Percentiles rank a stretch among this genome's conserved stretches.
phyloP scores from a whole-genome alignment of 257 asterid genomes.

The Forsythia viridissima region DNA sequence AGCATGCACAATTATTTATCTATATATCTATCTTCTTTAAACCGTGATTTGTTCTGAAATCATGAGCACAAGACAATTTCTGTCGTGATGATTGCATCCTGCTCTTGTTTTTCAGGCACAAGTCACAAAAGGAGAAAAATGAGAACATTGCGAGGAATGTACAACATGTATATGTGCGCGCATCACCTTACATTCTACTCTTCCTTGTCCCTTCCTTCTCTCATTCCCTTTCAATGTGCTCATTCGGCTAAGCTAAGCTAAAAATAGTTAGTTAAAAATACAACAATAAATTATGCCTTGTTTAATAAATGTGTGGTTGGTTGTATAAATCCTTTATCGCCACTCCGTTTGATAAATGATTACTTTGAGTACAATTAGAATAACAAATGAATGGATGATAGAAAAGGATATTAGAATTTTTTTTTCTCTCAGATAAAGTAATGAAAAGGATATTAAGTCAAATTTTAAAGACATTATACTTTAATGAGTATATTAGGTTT shows the following conservation, averaged over 20 bases:
- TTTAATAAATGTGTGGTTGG: background rate
- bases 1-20: background rate
- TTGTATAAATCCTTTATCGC: background rate
- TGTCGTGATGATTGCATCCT: background rate
- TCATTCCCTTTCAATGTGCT: background rate
- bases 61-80: constrained; percentile 4
- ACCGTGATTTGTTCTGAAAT: constrained; percentile 11
- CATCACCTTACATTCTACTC: background rate
- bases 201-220: background rate
- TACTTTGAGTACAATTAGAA: background rate
- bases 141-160: background rate
- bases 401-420: background rate
- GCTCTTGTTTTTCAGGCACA: constrained; percentile 12
- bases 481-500: background rate
- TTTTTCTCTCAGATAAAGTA: background rate
- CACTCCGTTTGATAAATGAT: background rate
- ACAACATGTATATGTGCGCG: background rate
- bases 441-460: background rate
- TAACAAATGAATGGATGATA: background rate
- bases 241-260: background rate
- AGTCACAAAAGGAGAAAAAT: constrained; percentile 10
- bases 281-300: background rate
- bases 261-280: background rate
- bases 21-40: background rate
- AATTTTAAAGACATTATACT: background rate